Percentiles rank a stretch among this genome's conserved stretches.
Evolutionary conservation across 306 rosid species (phyloP).

Genomic region (Pyrus betulifolia): DNA sequence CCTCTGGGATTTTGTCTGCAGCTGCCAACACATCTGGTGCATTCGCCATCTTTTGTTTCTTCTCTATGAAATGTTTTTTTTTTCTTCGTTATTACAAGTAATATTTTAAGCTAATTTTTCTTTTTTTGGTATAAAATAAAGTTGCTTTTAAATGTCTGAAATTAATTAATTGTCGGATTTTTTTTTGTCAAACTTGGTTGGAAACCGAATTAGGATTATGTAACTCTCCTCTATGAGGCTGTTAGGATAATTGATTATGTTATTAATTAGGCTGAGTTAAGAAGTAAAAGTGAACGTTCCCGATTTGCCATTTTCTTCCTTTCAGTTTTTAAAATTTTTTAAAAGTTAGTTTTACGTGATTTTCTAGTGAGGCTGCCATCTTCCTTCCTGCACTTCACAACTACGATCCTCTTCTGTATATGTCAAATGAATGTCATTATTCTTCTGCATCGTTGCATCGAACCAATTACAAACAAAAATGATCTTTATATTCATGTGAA

Average conservation of each 20-base stretch:
- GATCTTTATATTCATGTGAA: too few relatives aligned
- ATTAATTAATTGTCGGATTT: neutral
- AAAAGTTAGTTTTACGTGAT: too few relatives aligned
- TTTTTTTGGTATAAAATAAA: too few relatives aligned
- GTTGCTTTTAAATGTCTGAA: neutral
- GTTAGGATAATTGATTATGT: neutral
- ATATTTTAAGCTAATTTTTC: too few relatives aligned
- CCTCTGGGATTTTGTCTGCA: neutral
- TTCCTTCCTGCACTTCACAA: too few relatives aligned
- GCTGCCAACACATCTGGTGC: neutral
- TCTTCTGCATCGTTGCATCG: too few relatives aligned
- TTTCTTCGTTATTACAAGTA: too few relatives aligned
- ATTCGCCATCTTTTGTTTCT: neutral
- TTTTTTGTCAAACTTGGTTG: neutral
- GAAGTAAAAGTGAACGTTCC: neutral
- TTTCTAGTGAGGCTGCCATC: too few relatives aligned
- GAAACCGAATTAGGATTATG: neutral
- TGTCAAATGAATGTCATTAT: too few relatives aligned
- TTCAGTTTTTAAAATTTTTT: neutral
- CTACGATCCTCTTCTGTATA: too few relatives aligned
- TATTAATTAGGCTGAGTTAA: neutral
- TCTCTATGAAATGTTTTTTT: neutral
- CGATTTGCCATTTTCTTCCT: neutral
- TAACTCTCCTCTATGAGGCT: neutral
- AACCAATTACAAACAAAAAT: too few relatives aligned